phyloP scores from a whole-genome alignment of 345 rosid genomes.

The Salix dunnii region DNA sequence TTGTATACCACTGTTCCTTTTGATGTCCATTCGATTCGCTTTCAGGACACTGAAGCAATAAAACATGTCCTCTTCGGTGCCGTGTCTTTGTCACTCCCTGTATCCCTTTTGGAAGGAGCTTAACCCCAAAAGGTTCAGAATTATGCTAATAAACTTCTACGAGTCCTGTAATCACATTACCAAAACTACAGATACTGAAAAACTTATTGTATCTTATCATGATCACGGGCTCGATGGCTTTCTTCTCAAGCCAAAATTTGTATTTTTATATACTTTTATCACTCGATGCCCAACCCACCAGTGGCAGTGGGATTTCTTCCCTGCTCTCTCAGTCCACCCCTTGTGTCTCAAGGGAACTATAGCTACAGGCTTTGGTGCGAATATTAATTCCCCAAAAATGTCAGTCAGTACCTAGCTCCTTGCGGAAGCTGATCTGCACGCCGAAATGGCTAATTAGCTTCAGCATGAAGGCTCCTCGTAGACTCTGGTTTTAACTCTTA shows the following conservation, averaged over 20 bases:
- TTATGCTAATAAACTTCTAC: background rate
- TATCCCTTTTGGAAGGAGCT: slow-evolving; percentile 17
- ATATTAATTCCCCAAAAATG: background rate
- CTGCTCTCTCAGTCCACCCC: background rate
- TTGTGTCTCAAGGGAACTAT: background rate
- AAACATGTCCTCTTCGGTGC: slow-evolving; percentile 7
- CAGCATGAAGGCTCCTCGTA: background rate
- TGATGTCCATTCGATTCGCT: background rate
- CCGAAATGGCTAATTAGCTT: slow-evolving; percentile 5
- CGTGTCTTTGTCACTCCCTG: slow-evolving; percentile 6
- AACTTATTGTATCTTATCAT: background rate
- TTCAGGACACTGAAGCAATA: background rate
- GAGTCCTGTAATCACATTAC: background rate
- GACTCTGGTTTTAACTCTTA: background rate
- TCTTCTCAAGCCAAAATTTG: slow-evolving; percentile 3
- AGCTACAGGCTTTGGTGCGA: background rate
- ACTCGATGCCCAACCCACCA: background rate
- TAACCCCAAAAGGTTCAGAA: background rate
- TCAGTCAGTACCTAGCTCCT: background rate
- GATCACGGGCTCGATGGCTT: background rate
- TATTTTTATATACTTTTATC: background rate
- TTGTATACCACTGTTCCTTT: background rate
- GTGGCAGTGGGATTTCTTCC: background rate
- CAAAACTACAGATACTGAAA: background rate
- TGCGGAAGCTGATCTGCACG: background rate